Percentiles rank a stretch among this genome's conserved stretches.
Conservation (phyloP, 495 filamentous ascomycete genomes). For the Polyplosphaeria fusca region DNA sequence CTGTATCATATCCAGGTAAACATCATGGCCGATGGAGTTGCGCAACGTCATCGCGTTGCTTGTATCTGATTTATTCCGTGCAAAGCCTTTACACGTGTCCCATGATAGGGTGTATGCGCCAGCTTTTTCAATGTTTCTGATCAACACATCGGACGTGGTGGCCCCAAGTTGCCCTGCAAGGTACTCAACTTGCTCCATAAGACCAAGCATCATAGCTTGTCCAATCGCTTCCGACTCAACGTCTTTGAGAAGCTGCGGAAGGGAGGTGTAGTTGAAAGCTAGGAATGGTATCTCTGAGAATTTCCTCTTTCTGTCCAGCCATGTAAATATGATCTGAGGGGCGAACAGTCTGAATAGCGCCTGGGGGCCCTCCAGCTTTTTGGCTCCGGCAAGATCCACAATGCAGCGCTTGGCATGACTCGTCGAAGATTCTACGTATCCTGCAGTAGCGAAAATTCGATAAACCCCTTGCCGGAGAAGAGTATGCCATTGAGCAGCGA, state of each 20-base stretch:
- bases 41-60: conserved; percentile 61
- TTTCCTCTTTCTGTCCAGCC: conserved; percentile 62
- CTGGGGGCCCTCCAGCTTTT: conserved; percentile 61
- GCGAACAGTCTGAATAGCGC: conserved; percentile 83
- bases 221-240: conserved; percentile 77
- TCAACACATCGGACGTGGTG: conserved; percentile 50
- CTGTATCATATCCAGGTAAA: conserved; percentile 58
- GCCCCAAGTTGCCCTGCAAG: conserved; percentile 56
- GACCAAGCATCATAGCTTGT: conserved; percentile 79
- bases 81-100: conserved; percentile 61
- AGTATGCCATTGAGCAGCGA: conserved; percentile 79
- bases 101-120: conserved; percentile 80
- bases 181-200: conserved; percentile 57
- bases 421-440: conserved; percentile 58
- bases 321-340: conserved; percentile 89
- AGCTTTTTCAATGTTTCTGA: conserved; percentile 70
- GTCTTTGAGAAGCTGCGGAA: conserved; percentile 66
- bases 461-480: conserved; percentile 80
- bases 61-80: conserved; percentile 48
- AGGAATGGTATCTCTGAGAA: conserved; percentile 70
- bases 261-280: conserved; percentile 72
- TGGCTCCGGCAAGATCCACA: conserved; percentile 56
- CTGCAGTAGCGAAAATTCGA: conserved; percentile 86
- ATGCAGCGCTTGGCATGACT: conserved; percentile 71
- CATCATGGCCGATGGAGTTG: conserved; percentile 63